Evolutionary conservation across 2,329 filamentous ascomycete genomes (phyloP).

Genomic region (Herpotrichia juniperi): DNA sequence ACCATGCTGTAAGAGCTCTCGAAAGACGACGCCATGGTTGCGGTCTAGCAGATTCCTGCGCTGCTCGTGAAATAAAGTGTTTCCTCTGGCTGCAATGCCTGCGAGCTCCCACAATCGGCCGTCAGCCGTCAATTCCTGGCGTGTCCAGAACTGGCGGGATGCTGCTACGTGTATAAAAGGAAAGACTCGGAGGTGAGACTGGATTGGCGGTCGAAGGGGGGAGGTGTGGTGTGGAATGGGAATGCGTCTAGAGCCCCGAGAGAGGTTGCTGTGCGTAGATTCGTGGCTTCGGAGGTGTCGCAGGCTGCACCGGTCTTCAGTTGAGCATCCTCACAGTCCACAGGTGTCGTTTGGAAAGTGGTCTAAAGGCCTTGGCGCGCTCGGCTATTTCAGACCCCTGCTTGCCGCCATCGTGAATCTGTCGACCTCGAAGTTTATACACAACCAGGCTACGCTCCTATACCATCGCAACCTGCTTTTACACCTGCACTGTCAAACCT

Average conservation of each 20-base stretch:
- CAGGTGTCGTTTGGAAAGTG: conserved; percentile 47
- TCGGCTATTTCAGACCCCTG: conserved; percentile 21
- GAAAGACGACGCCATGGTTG: conserved; percentile 89
- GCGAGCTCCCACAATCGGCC: conserved; percentile 32
- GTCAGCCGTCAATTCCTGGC: conserved; percentile 38
- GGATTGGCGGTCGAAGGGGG: conserved; percentile 16
- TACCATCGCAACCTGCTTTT: neutral
- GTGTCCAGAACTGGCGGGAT: conserved; percentile 37
- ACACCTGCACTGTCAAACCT: conserved; percentile 23
- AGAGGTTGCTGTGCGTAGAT: conserved; percentile 23
- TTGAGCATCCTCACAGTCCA: conserved; percentile 37
- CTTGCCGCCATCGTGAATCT: conserved; percentile 6
- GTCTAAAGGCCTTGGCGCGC: conserved; percentile 23
- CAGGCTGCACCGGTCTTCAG: conserved; percentile 24
- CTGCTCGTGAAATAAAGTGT: conserved; percentile 7
- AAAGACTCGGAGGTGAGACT: conserved; percentile 20
- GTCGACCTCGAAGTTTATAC: neutral
- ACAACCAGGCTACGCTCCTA: neutral
- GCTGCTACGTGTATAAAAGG: conserved; percentile 42
- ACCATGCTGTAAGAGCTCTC: conserved; percentile 93
- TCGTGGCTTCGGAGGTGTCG: conserved; percentile 19
- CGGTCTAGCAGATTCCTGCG: conserved; percentile 11
- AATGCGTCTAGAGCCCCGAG: conserved; percentile 5
- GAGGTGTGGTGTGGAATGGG: conserved; percentile 15
- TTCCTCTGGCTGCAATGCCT: conserved; percentile 28